Conservation (phyloP, 345 rosid species). For the Melastoma malabathricum region DNA sequence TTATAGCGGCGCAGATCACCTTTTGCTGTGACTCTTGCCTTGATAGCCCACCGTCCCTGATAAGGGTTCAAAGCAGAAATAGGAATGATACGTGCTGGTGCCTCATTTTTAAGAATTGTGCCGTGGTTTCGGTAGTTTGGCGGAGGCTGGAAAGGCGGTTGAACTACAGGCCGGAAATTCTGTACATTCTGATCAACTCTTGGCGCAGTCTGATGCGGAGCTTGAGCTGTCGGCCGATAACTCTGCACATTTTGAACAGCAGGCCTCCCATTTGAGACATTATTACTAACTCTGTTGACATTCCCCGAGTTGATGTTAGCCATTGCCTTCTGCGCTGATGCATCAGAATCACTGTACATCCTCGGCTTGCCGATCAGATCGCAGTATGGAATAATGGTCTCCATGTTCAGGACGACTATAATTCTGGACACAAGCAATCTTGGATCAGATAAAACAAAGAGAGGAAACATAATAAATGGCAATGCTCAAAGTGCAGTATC, state of each 20-base stretch:
- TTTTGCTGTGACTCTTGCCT: conserved; percentile 84
- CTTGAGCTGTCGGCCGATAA: conserved; percentile 52
- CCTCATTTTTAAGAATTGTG: conserved; percentile 77
- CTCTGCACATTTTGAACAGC: conserved; percentile 17
- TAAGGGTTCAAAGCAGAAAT: conserved; percentile 80
- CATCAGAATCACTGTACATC: conserved; percentile 26
- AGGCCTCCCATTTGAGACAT: conserved; percentile 9
- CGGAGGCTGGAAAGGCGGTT: conserved; percentile 69
- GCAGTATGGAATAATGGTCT: conserved; percentile 53
- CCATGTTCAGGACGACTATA: conserved; percentile 73
- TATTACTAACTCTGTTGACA: conserved; percentile 14
- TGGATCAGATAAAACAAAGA: not conserved
- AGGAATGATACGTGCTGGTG: conserved; percentile 69
- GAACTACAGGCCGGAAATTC: conserved; percentile 51
- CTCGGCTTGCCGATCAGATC: conserved; percentile 69
- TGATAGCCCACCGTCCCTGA: conserved; percentile 90
- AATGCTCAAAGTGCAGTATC: not conserved
- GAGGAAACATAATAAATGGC: conserved; percentile 6
- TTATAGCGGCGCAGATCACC: conserved; percentile 81
- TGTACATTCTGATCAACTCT: conserved; percentile 24
- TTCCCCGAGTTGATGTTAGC: conserved; percentile 19
- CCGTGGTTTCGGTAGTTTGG: conserved; percentile 65
- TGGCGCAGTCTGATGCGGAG: conserved; percentile 30
- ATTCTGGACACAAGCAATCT: conserved; percentile 30
- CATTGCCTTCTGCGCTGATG: conserved; percentile 24